A percentile compares a stretch with the other conserved stretches of the same genome.
These are phyloP conservation scores for Boletus reticuloceps DNA, from an alignment of 768 basidiomycete species.

Conservation along the genomic window DNA sequence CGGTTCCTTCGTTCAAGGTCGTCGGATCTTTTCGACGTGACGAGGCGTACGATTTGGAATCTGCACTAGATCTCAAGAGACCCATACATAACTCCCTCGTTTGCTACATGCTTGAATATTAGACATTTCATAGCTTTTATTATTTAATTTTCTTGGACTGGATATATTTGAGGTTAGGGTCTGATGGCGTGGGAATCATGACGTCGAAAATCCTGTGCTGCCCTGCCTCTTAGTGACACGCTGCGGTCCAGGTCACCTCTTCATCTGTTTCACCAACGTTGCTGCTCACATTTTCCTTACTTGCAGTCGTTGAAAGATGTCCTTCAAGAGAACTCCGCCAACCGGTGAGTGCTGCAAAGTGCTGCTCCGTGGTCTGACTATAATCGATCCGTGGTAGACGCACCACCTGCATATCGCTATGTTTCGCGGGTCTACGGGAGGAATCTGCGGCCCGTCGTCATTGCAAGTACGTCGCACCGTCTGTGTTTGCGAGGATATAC, in stretches of 20 bases:
- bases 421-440: conserved; percentile 52
- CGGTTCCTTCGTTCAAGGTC: conserved; percentile 83
- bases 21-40: conserved; percentile 87
- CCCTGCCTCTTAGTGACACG: background rate
- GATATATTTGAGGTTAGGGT: background rate
- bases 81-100: too few species aligned
- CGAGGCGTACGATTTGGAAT: background rate
- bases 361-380: background rate
- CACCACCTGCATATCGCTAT: conserved; percentile 57
- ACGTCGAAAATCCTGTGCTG: conserved; percentile 13
- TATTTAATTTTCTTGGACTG: background rate
- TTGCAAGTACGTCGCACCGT: conserved; percentile 37
- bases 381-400: conserved; percentile 27
- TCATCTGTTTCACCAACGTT: background rate
- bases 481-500: background rate
- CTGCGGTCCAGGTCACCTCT: background rate
- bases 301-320: conserved; percentile 10
- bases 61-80: background rate
- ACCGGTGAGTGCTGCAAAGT: conserved; percentile 6
- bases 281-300: background rate
- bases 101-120: background rate
- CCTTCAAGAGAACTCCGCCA: conserved; percentile 7
- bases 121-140: background rate
- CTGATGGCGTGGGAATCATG: conserved; percentile 24
- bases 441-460: conserved; percentile 62